Percentiles rank a stretch among this genome's conserved stretches.
phyloP scores from a whole-genome alignment of 73 alveolate species.

The Tetrahymena thermophila region DNA sequence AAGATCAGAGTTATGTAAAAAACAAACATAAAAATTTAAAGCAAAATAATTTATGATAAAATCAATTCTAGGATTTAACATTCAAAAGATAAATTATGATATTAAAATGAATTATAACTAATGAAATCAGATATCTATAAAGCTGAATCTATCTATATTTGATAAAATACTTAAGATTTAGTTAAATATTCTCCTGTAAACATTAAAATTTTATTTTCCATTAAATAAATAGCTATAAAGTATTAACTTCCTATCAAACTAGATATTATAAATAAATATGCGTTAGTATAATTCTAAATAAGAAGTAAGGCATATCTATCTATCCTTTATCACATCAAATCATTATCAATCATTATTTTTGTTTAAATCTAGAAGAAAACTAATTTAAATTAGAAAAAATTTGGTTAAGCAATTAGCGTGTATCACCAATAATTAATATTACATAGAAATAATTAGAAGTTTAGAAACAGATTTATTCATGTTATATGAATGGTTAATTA shows the following conservation, averaged over 20 bases:
- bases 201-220: background rate
- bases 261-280: no score
- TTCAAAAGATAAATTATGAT: background rate
- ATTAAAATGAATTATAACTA: no score
- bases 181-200: background rate
- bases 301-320: background rate
- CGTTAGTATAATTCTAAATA: no score
- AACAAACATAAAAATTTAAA: no score
- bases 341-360: background rate
- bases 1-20: background rate
- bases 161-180: background rate
- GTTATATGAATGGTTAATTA: background rate
- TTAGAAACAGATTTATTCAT: background rate
- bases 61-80: background rate
- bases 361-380: background rate
- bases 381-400: background rate
- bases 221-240: no score
- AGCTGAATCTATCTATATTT: background rate
- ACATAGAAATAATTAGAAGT: background rate
- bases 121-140: background rate
- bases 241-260: background rate
- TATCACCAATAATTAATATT: background rate
- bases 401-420: background rate
- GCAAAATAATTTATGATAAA: background rate
- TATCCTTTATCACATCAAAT: background rate